phyloP scores from a whole-genome alignment of 176 grass and related monocot genomes.

The Microstegium vimineum region DNA sequence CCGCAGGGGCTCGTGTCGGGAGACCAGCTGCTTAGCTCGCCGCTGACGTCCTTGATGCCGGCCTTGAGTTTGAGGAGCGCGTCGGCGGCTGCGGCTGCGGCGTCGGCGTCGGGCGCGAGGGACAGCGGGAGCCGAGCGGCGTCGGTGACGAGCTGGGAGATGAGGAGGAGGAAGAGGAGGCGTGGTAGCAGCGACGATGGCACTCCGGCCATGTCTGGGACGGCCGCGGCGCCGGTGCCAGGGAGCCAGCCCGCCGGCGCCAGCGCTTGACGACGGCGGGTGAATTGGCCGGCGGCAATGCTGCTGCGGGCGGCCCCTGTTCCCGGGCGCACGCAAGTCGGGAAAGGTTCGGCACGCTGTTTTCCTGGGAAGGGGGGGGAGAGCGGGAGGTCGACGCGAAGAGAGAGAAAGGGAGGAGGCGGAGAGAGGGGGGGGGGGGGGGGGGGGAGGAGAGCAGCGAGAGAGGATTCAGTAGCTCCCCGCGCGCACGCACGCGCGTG shows the following conservation, averaged over 20 bases:
- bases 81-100: constrained; percentile 13
- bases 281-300: constrained; percentile 9
- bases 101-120: neutral
- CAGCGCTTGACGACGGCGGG: constrained; percentile 57
- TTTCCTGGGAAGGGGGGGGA: neutral
- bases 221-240: constrained; percentile 7
- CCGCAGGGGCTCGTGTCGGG: constrained; percentile 57
- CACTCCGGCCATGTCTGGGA: constrained; percentile 35
- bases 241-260: constrained; percentile 50
- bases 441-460: too few species aligned
- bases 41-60: constrained; percentile 27
- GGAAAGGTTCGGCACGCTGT: neutral
- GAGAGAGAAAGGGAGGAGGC: constrained; percentile 14
- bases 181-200: neutral
- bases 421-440: constrained; percentile 13
- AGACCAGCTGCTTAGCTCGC: constrained; percentile 45
- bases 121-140: constrained; percentile 21
- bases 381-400: constrained; percentile 3
- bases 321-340: neutral
- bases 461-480: constrained; percentile 31
- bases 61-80: constrained; percentile 66
- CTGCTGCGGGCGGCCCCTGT: neutral
- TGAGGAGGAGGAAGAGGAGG: neutral
- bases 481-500: constrained; percentile 3
- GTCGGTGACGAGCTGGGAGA: neutral